Conservation (phyloP, 331 rosid species). For the Prunus yedoensis region DNA sequence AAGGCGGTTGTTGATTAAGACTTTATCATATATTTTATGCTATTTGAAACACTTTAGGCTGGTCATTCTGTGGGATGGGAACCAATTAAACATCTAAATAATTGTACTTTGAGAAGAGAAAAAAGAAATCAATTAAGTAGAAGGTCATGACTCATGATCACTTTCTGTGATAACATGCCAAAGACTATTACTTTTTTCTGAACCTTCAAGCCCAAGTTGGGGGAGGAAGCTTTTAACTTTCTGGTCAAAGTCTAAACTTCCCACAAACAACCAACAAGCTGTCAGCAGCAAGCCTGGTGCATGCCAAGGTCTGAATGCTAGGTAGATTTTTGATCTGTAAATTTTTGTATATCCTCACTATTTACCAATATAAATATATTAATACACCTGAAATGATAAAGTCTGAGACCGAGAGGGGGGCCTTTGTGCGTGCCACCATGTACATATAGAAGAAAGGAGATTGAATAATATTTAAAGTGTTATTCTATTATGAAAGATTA, state of each 20-base stretch:
- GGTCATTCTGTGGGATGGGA: neutral
- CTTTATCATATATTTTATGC: neutral
- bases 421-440: slow-evolving; percentile 12
- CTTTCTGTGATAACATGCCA: slow-evolving; percentile 1
- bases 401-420: neutral
- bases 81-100: neutral
- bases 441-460: neutral
- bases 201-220: neutral
- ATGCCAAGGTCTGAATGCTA: neutral
- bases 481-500: neutral
- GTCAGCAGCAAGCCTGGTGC: neutral
- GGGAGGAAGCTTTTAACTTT: neutral
- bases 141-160: neutral
- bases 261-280: neutral
- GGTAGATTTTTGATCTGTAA: neutral
- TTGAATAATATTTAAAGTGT: neutral
- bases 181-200: neutral
- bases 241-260: neutral
- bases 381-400: neutral
- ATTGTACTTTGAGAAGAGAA: neutral
- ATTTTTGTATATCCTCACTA: too few species aligned
- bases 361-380: too few species aligned
- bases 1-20: slow-evolving; percentile 1
- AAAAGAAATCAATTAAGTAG: neutral
- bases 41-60: neutral